Base-by-base conservation (phyloP, 2,329 filamentous ascomycete genomes). In the Pseudogymnoascus sp. region DNA sequence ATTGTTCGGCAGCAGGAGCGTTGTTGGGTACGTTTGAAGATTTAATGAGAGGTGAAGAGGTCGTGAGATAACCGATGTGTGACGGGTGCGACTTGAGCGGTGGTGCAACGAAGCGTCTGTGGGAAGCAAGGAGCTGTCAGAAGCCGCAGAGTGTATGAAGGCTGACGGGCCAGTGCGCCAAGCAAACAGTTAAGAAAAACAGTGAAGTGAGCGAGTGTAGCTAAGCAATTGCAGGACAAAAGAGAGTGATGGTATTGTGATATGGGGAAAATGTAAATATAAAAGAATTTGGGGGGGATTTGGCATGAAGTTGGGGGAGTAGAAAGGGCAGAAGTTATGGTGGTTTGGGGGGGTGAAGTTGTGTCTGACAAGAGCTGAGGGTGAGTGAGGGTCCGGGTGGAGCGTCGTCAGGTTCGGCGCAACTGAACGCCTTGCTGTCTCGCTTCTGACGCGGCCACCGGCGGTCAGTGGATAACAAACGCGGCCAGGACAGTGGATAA, bases 41-140 rank as follows among this genome's bases (percentile, higher is more conserved):
- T 70, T 87, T 85, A 61, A 89, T 81, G 64, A 88, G 75, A 33
- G 88, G 85, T 21, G 87, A 89, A 31, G 87, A 88, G 35, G 85
- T 84, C 59, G 87, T 89, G 65, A 88, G 78, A 73, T 88, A 85
- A 66, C 85, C 86, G 70, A 83, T 80, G 69, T 89, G 86, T 35
- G 88, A 88, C 62, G 85, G 82, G 73, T 85, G 84, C 29, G 82
- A 78, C 47, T 82, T 83, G 62, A 82, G 76, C 63, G 81, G 74
- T 62, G 79, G 78, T 65, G 82, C 38, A 42, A 42, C 38, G 16
- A 42, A 42, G 16, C 7, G 8, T 11, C 38, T 42, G 8, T 42
- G 38, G 38, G 16, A 42, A 19, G 38, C 38, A 42, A 42, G 38
- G 38, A 42, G 38, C 38, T 42, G 38, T 42, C 38, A 42, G 38